phyloP scores from a whole-genome alignment of 2,329 filamentous ascomycete genomes.

The Talaromyces rugulosus region DNA sequence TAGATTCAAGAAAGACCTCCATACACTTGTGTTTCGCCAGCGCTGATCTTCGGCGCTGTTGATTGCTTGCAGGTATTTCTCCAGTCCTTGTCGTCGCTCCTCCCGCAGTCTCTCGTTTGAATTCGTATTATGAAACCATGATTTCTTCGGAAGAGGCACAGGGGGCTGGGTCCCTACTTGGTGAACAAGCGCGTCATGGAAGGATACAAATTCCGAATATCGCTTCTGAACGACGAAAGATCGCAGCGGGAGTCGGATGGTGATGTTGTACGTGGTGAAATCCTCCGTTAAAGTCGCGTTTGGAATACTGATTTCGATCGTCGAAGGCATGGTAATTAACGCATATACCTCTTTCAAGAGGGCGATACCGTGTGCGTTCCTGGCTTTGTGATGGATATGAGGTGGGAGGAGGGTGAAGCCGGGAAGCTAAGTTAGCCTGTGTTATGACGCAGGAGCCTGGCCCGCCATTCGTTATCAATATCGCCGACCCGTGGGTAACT shows the following conservation, averaged over 20 bases:
- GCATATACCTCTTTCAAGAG: neutral
- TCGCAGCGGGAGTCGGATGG: conserved; percentile 57
- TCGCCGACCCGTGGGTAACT: neutral
- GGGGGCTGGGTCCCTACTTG: conserved; percentile 52
- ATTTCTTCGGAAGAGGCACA: conserved; percentile 53
- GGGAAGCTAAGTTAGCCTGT: neutral
- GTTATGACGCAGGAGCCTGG: neutral
- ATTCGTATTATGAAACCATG: conserved; percentile 57
- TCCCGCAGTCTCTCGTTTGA: conserved; percentile 55
- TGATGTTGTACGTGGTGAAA: conserved; percentile 60
- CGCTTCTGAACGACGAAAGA: conserved; percentile 58
- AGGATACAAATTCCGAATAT: conserved; percentile 59
- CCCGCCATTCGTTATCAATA: neutral
- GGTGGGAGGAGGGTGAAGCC: neutral
- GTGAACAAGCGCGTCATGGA: conserved; percentile 50
- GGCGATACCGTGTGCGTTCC: neutral
- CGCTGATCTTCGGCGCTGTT: conserved; percentile 52
- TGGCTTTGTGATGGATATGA: neutral
- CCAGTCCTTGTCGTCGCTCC: conserved; percentile 52
- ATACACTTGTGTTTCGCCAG: conserved; percentile 56
- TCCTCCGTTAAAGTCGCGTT: conserved; percentile 44
- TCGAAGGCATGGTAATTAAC: conserved; percentile 33
- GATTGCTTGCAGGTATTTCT: conserved; percentile 57
- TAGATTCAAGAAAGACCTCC: conserved; percentile 57
- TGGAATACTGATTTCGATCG: conserved; percentile 46